Evolutionary conservation across 768 basidiomycete species (phyloP).

Genomic region (Suillus tomentosus): DNA sequence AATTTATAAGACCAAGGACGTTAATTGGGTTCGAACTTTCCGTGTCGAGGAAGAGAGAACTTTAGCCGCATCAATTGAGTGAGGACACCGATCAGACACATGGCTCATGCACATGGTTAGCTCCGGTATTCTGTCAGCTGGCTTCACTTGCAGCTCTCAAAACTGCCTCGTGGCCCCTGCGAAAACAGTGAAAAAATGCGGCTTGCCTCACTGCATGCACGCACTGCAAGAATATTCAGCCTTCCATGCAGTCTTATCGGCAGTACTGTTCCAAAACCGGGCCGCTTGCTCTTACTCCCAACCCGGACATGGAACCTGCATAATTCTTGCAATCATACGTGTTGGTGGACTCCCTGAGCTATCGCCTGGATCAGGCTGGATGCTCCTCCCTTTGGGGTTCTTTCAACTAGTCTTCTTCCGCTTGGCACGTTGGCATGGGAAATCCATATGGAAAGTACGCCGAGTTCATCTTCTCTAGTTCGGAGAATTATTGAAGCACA

Average conservation of each 20-base stretch:
- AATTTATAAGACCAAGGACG: conserved; percentile 1
- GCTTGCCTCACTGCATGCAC: neutral
- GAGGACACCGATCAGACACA: conserved; percentile 2
- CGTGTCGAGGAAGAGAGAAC: conserved; percentile 9
- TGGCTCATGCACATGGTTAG: neutral
- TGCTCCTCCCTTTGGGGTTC: neutral
- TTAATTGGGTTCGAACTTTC: conserved; percentile 12
- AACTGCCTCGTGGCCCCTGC: conserved; percentile 20
- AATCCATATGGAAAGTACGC: neutral
- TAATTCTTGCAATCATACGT: neutral
- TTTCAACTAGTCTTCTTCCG: neutral
- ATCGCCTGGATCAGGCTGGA: neutral
- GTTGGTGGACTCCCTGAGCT: neutral
- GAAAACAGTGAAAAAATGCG: neutral
- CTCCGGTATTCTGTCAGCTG: neutral
- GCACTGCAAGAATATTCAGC: neutral
- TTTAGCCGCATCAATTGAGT: neutral
- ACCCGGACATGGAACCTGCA: neutral
- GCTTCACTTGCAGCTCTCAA: neutral
- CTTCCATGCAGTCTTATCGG: neutral
- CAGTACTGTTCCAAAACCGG: neutral
- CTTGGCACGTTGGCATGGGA: neutral
- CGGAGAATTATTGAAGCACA: neutral
- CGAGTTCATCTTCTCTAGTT: neutral
- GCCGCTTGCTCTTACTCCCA: neutral